Percentiles rank a stretch among this genome's conserved stretches.
These are phyloP conservation scores for Fusarium hainanense DNA, from an alignment of 2,329 filamentous ascomycete genomes.

Conservation along the genomic window DNA sequence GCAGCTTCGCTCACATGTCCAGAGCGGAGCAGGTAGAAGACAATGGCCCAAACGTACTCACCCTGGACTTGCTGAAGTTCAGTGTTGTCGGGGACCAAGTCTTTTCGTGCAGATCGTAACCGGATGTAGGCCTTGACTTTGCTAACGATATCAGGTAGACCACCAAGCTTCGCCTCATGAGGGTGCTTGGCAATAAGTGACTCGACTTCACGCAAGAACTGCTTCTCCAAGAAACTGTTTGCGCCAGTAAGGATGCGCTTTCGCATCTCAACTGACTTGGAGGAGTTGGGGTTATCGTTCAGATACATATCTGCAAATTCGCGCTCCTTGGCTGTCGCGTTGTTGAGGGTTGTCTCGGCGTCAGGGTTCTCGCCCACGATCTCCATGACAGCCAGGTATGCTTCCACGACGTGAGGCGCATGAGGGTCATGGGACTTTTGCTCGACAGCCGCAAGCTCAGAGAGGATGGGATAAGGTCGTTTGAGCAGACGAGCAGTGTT, in stretches of 20 bases:
- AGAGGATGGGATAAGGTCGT: constrained; percentile 76
- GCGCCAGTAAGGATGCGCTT: constrained; percentile 85
- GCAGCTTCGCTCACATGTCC: constrained; percentile 87
- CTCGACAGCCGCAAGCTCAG: constrained; percentile 81
- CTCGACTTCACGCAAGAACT: constrained; percentile 83
- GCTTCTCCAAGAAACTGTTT: constrained; percentile 80
- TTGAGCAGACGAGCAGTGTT: constrained; percentile 78
- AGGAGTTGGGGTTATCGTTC: constrained; percentile 75
- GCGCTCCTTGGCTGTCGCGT: constrained; percentile 77
- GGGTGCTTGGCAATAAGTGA: constrained; percentile 83
- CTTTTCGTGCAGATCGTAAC: constrained; percentile 80
- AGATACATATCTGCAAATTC: constrained; percentile 82
- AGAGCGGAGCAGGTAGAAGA: constrained; percentile 90
- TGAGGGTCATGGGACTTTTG: constrained; percentile 75
- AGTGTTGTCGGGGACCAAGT: constrained; percentile 83
- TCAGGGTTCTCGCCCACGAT: constrained; percentile 79
- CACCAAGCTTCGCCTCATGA: constrained; percentile 88
- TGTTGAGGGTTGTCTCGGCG: constrained; percentile 67
- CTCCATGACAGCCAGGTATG: constrained; percentile 82
- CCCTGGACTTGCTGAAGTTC: constrained; percentile 82
- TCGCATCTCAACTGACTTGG: constrained; percentile 72
- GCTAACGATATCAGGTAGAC: constrained; percentile 86
- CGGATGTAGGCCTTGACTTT: constrained; percentile 94
- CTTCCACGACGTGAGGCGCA: constrained; percentile 79
- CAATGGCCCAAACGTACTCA: constrained; percentile 92